Evolutionary conservation across 2,329 filamentous ascomycete species (phyloP).

Genomic region (Monilinia vaccinii-corymbosi): DNA sequence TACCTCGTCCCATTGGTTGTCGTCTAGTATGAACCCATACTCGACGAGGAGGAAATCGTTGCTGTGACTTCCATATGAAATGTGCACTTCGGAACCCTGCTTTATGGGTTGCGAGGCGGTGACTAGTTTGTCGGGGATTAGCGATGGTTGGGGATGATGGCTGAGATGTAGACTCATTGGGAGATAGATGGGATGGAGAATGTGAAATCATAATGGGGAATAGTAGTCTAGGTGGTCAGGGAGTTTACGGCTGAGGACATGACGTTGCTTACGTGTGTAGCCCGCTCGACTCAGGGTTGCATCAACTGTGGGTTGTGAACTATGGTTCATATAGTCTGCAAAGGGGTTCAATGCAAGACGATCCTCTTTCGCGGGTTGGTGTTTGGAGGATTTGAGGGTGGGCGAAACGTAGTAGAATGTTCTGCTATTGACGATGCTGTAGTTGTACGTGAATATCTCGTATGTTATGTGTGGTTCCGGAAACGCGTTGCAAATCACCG

Average conservation of each 20-base stretch:
- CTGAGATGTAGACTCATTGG: neutral
- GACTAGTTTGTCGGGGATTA: slow-evolving; percentile 27
- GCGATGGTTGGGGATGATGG: neutral
- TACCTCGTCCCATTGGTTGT: slow-evolving; percentile 27
- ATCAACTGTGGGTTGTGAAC: slow-evolving; percentile 29
- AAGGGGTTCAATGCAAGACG: slow-evolving; percentile 63
- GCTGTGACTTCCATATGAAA: slow-evolving; percentile 60
- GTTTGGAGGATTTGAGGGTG: slow-evolving; percentile 29
- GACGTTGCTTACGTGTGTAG: slow-evolving; percentile 35
- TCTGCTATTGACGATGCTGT: slow-evolving; percentile 53
- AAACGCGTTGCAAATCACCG: slow-evolving; percentile 34
- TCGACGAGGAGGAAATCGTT: slow-evolving; percentile 67
- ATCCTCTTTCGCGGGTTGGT: slow-evolving; percentile 40
- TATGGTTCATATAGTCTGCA: slow-evolving; percentile 62
- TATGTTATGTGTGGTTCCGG: slow-evolving; percentile 29
- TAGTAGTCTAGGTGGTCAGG: neutral
- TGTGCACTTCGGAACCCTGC: slow-evolving; percentile 54
- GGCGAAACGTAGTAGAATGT: slow-evolving; percentile 46
- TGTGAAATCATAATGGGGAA: neutral
- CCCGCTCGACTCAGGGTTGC: slow-evolving; percentile 41
- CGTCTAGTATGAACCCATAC: slow-evolving; percentile 36
- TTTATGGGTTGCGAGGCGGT: slow-evolving; percentile 41
- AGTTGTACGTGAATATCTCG: slow-evolving; percentile 43
- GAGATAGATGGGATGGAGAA: neutral
- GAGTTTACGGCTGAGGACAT: neutral